phyloP scores from a whole-genome alignment of 768 basidiomycete genomes.

The Kwoniella heveanensis region DNA sequence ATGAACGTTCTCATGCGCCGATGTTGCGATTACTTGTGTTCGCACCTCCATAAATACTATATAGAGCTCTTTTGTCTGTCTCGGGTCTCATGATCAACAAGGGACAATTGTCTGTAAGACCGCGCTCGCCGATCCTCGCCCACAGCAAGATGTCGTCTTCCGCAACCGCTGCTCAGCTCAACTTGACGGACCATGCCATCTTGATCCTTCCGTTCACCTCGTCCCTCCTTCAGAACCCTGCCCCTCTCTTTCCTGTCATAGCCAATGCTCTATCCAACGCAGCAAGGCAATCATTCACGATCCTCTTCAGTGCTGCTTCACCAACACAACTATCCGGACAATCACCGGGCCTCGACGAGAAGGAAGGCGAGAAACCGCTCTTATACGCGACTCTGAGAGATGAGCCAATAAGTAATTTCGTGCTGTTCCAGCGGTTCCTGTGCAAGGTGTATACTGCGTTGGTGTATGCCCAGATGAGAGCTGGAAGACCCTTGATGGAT shows the following conservation, averaged over 20 bases:
- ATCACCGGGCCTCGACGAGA: too few relatives aligned
- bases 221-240: constrained; percentile 13
- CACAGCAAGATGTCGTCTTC: too few relatives aligned
- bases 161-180: too few relatives aligned
- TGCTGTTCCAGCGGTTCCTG: constrained; percentile 72
- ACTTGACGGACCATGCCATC: constrained; percentile 17
- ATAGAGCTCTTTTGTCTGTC: too few relatives aligned
- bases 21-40: too few relatives aligned
- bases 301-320: constrained; percentile 22
- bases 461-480: constrained; percentile 71
- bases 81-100: too few relatives aligned
- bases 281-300: constrained; percentile 15
- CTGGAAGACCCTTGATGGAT: constrained; percentile 71
- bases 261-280: constrained; percentile 11
- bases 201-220: constrained; percentile 44
- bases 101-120: too few relatives aligned
- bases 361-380: constrained; percentile 17
- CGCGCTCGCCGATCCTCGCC: too few relatives aligned
- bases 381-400: constrained; percentile 23
- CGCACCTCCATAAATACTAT: too few relatives aligned
- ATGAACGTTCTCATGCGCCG: too few relatives aligned
- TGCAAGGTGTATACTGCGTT: constrained; percentile 73
- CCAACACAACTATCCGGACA: too few relatives aligned
- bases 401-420: constrained; percentile 60
- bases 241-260: constrained; percentile 26